Evolutionary conservation across 176 grass and related monocot genomes (phyloP).

Genomic region (Carex parvula): DNA sequence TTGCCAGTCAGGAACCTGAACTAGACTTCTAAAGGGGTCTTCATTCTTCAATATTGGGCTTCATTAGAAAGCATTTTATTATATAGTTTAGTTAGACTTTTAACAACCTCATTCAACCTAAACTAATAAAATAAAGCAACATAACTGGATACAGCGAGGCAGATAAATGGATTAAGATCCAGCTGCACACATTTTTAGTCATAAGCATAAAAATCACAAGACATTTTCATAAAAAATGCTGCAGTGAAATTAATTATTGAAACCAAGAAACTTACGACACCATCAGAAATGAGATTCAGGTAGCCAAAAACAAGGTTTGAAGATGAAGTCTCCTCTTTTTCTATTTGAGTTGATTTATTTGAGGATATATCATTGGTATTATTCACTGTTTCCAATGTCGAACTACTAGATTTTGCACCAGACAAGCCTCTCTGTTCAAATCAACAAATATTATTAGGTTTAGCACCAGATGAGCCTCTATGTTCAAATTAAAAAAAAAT

Average conservation of each 20-base stretch:
- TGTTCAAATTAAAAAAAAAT: conserved; percentile 27
- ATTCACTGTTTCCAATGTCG: conserved; percentile 31
- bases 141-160: not conserved
- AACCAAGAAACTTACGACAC: conserved; percentile 76
- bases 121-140: conserved; percentile 4
- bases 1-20: not conserved
- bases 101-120: conserved; percentile 6
- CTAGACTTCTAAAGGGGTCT: not conserved
- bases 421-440: conserved; percentile 48
- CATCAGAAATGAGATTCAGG: conserved; percentile 98
- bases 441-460: conserved; percentile 13
- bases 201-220: not conserved
- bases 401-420: conserved; percentile 13
- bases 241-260: conserved; percentile 23
- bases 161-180: not conserved
- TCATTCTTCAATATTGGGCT: not conserved
- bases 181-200: not conserved
- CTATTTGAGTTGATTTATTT: conserved; percentile 25
- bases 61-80: not conserved
- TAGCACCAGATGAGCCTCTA: conserved; percentile 11
- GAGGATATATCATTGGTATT: conserved; percentile 25
- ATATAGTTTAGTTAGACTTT: not conserved
- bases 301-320: conserved; percentile 95
- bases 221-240: conserved; percentile 24
- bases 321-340: conserved; percentile 37